phyloP scores from a whole-genome alignment of 495 filamentous ascomycete species.

The Xanthoparmelia taractica region DNA sequence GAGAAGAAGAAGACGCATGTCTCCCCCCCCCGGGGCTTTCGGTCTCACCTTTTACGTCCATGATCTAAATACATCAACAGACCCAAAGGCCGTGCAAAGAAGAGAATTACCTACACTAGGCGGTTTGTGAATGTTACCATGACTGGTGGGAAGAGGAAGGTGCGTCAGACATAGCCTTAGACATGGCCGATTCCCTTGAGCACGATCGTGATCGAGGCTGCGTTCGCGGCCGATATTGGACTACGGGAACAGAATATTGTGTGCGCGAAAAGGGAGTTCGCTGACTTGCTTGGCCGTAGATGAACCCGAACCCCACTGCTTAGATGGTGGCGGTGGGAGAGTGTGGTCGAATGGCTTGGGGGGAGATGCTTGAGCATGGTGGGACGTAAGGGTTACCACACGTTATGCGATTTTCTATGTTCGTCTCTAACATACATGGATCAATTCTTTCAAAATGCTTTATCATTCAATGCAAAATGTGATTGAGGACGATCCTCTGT shows the following conservation, averaged over 20 bases:
- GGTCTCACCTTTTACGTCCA: no score
- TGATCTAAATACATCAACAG: constrained; percentile 17
- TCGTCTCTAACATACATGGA: not conserved
- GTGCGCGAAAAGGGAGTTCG: not conserved
- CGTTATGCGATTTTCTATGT: not conserved
- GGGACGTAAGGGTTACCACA: not conserved
- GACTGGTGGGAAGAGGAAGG: constrained; percentile 99
- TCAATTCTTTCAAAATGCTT: not conserved
- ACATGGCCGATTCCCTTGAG: not conserved
- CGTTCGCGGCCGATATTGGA: not conserved
- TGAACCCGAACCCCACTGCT: constrained; percentile 23
- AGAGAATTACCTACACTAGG: constrained; percentile 93
- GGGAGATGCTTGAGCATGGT: not conserved
- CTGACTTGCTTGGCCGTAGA: constrained; percentile 13
- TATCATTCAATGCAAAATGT: not conserved
- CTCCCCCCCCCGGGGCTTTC: not conserved
- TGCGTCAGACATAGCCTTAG: constrained; percentile 41
- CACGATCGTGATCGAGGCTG: not conserved
- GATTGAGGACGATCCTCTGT: not conserved
- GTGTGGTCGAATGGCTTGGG: not conserved
- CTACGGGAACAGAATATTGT: not conserved
- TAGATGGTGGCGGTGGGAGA: not conserved
- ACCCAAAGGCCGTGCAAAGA: constrained; percentile 97
- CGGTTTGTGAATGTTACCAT: constrained; percentile 99
- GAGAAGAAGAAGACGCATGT: constrained; percentile 69